Base-by-base conservation (phyloP, 306 rosid species). In the Clitoria ternatea region DNA sequence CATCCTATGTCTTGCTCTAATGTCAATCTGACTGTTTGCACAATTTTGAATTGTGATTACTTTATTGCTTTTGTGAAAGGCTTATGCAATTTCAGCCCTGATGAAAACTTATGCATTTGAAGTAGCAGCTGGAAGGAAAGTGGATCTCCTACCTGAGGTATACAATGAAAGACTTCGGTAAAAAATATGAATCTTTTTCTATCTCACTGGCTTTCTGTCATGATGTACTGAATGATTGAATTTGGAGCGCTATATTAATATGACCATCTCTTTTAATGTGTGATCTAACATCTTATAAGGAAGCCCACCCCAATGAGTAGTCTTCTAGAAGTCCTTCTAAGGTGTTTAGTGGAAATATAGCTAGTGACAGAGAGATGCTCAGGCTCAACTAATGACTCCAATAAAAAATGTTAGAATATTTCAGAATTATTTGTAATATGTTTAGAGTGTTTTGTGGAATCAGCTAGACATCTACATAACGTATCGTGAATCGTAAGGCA, bases 91-190 rank as follows among this genome's bases (percentile, higher is more conserved):
- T 66, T 83, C 98, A 65, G 98, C 98, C 4, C 47, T 92, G 72
- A 86, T 83, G 88, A 92, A 92, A 77, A 75, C 82, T 45, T 92
- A 88, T 80, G 92, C 98, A 22, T 89, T 89, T 79, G 96, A 92
- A 81, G 82, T 86, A 65, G 79, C 89, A 57, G 82, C 98, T 64
- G 81, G 91, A 60, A 89, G 89, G 83, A 86, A 82, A 77, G 88
- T 89, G 50, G 95, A 89, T 66, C 74, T 92, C 73, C 85, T 89
- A 76, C 86, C 92, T 47, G 91, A 92, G 98, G 98, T 92, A 87
- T 80, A 6, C 64, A 33, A 48, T 22, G 43, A 69, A 62, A 57
- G 45, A 52, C 23, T 43, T 53, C 14, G 56, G 66, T 40, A 18
- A 12, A 59, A 55, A 15, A 42, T 76, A 19, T 33, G 44, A 18